Evolutionary conservation across 2,329 filamentous ascomycete species (phyloP).

Genomic region (Trichoderma endophyticum): DNA sequence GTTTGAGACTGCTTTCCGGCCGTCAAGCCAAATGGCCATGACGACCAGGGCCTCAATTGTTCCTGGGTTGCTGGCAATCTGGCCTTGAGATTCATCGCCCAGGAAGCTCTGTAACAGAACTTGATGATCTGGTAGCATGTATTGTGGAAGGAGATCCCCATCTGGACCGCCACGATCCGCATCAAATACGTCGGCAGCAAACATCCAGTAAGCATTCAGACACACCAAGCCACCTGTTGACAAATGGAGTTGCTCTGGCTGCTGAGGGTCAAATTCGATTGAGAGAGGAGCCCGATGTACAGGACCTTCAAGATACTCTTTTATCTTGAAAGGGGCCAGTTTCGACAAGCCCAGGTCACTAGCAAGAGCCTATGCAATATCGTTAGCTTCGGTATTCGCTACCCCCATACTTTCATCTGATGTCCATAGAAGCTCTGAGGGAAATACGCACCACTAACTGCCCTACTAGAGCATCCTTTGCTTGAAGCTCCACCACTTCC

Average conservation of each 20-base stretch:
- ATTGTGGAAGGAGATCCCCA: conserved; percentile 57
- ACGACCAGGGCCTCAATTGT: conserved; percentile 58
- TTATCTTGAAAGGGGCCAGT: conserved; percentile 45
- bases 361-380: conserved; percentile 52
- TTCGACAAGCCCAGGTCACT: conserved; percentile 57
- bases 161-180: conserved; percentile 52
- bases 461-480: conserved; percentile 64
- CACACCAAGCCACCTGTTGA: conserved; percentile 59
- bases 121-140: conserved; percentile 60
- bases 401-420: background rate
- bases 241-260: conserved; percentile 52
- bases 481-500: conserved; percentile 58
- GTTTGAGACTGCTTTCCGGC: conserved; percentile 42
- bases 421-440: too few species aligned
- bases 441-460: conserved; percentile 59
- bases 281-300: conserved; percentile 45
- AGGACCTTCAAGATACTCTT: conserved; percentile 41
- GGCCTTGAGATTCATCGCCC: conserved; percentile 45
- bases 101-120: conserved; percentile 53
- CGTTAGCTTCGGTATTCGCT: too few species aligned
- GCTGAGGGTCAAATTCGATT: conserved; percentile 43
- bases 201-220: conserved; percentile 60
- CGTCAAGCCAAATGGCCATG: conserved; percentile 58
- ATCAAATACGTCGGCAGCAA: conserved; percentile 60
- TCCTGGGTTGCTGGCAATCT: conserved; percentile 50